Conservation (phyloP, 257 asterid genomes). For the Lavandula angustifolia region DNA sequence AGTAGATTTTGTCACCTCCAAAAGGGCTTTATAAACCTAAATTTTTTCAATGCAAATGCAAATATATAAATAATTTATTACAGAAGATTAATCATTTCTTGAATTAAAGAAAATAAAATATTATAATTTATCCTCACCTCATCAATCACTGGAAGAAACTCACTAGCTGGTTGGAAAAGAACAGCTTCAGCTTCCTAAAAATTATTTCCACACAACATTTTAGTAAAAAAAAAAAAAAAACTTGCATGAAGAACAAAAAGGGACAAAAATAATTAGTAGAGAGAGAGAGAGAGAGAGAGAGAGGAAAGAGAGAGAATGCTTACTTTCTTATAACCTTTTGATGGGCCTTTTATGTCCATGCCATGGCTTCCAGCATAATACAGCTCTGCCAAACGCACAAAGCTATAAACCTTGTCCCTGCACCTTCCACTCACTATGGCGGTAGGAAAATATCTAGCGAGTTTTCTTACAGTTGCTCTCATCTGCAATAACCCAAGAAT, state of each 20-base stretch:
- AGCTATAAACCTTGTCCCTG: slow-evolving; percentile 85
- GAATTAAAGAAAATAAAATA: not conserved
- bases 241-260: slow-evolving; percentile 25
- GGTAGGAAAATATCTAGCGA: slow-evolving; percentile 83
- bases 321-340: slow-evolving; percentile 73
- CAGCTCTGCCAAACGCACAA: slow-evolving; percentile 88
- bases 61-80: not conserved
- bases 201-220: not conserved
- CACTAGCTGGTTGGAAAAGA: slow-evolving; percentile 82
- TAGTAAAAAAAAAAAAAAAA: not conserved
- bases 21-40: slow-evolving; percentile 65
- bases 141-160: slow-evolving; percentile 88
- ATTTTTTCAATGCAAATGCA: not conserved
- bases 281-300: slow-evolving; percentile 18
- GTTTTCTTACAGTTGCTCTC: slow-evolving; percentile 73
- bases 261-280: not conserved
- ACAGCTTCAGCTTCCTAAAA: slow-evolving; percentile 51
- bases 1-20: slow-evolving; percentile 62
- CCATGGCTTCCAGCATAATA: slow-evolving; percentile 99
- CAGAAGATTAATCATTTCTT: not conserved
- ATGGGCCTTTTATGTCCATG: slow-evolving; percentile 98
- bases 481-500: slow-evolving; percentile 32
- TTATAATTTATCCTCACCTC: slow-evolving; percentile 42
- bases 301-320: slow-evolving; percentile 28
- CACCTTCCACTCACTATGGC: slow-evolving; percentile 94